Evolutionary conservation across 495 filamentous ascomycete species (phyloP).

Genomic region (Penicillium taxi): DNA sequence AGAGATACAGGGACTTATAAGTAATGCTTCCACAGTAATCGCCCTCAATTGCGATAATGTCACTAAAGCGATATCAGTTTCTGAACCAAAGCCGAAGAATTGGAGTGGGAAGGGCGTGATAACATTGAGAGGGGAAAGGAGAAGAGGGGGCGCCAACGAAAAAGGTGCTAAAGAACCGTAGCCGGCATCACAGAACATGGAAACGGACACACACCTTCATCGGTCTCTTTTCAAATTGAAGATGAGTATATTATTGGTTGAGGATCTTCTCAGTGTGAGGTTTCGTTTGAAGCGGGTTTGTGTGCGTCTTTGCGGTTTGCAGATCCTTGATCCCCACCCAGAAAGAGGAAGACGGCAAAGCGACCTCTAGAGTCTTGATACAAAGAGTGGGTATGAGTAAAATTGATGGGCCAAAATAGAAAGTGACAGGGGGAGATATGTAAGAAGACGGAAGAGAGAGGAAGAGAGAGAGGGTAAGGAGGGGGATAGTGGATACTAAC

Average conservation of each 20-base stretch:
- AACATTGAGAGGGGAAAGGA: conserved; percentile 14
- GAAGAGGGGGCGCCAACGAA: conserved; percentile 1
- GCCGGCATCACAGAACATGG: conserved; percentile 5
- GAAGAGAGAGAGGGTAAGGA: conserved; percentile 10
- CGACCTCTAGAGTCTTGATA: not conserved
- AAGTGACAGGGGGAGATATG: not conserved
- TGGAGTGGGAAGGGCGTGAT: conserved; percentile 11
- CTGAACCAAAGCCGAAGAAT: conserved; percentile 2
- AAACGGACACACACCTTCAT: conserved; percentile 22
- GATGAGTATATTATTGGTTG: conserved; percentile 2
- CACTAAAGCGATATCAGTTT: not conserved
- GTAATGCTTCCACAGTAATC: not conserved
- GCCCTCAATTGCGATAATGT: not conserved
- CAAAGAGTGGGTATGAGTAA: not conserved
- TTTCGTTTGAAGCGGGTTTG: conserved; percentile 12
- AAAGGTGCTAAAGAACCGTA: not conserved
- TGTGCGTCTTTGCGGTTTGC: conserved; percentile 19
- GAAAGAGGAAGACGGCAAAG: not conserved
- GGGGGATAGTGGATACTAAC: conserved; percentile 18
- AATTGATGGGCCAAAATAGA: not conserved
- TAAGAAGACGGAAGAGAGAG: conserved; percentile 5
- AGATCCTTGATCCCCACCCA: conserved; percentile 15
- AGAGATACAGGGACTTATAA: conserved; percentile 17
- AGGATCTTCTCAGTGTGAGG: not conserved
- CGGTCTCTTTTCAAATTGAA: conserved; percentile 22